Conservation (phyloP, 805 yeast species). For the Pichia exigua region DNA sequence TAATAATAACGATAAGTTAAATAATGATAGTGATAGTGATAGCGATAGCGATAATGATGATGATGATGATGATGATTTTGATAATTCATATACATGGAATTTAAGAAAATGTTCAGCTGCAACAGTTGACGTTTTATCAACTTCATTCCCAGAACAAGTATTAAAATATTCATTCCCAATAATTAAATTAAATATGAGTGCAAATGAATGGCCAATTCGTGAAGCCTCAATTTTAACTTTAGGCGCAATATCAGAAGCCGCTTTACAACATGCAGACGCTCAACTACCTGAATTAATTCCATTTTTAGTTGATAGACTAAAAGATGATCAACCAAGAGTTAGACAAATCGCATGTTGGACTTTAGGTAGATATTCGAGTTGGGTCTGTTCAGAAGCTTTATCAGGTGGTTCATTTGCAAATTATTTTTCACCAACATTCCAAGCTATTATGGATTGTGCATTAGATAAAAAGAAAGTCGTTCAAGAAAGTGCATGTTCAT, state of each 20-base stretch:
- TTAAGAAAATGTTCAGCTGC: constrained; percentile 93
- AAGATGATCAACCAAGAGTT: constrained; percentile 73
- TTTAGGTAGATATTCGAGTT: constrained; percentile 69
- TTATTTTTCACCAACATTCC: constrained; percentile 70
- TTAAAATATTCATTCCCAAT: constrained; percentile 64
- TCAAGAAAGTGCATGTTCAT: constrained; percentile 91
- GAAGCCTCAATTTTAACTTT: constrained; percentile 92
- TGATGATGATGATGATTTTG: constrained; percentile 65
- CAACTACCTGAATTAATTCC: constrained; percentile 79
- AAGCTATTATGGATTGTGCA: constrained; percentile 65
- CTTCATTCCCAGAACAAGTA: constrained; percentile 58
- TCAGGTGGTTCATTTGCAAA: constrained; percentile 54
- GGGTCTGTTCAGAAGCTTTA: constrained; percentile 70
- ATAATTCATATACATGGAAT: constrained; percentile 74
- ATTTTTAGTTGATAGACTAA: constrained; percentile 69
- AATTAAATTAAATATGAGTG: constrained; percentile 59
- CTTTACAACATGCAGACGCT: constrained; percentile 59
- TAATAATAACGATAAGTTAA: background rate
- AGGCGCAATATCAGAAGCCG: constrained; percentile 92
- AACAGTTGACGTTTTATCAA: constrained; percentile 74
- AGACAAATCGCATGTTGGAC: constrained; percentile 97
- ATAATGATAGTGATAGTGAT: constrained; percentile 10
- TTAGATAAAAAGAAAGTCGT: constrained; percentile 83
- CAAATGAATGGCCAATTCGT: constrained; percentile 77
- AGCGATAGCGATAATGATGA: constrained; percentile 52